Base-by-base conservation (phyloP, 805 yeast genomes). In the Jamesozyma hellenica region DNA sequence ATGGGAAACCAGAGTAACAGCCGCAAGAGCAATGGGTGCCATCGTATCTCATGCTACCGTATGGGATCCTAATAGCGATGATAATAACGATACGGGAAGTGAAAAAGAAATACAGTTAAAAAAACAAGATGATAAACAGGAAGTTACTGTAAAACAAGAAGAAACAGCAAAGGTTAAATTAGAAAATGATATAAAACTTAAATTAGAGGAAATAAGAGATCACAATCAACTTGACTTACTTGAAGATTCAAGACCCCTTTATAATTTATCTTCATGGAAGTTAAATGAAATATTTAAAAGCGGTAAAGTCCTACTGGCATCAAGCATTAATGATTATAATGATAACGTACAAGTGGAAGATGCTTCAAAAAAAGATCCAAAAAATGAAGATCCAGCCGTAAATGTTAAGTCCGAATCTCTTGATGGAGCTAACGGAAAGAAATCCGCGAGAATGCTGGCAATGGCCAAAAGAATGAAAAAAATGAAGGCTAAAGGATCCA, bases 1-100 rank as follows among this genome's bases (percentile, higher is more conserved):
- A 62, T 92, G 99, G 99, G 99, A 92, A 59, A 88, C 98, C 0
- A 72, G 99, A 58, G 80, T 83, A 1, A 79, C 97, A 1, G 92
- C 99, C 1, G 96, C 96, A 1, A 68, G 86, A 40, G 97, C 98
- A 0, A 74, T 92, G 50, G 97, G 97, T 8, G 94, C 94, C 3
- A 87, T 92, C 23, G 90, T 87, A 3, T 74, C 76, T 33, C 79
- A 85, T 59, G 77, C 88, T 1, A 71, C 73, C 0, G 52, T 67
- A 25, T 92, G 97, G 97, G 86, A 85, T 53, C 97, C 97, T 1
- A 83, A 55, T 8, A 63, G 60, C 21, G 67, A 59, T 29, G 59
- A 41, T 27, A 46, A 39, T 17, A 43, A 42, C 14, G 53, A 44
- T 7, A 25, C n/a, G 21, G 16, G 7, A 4, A 29, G 23, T 28